Evolutionary conservation across 805 yeast species (phyloP), one percentile per base, ranked within the genome.

Genomic region (Grigorovia humatica): DNA sequence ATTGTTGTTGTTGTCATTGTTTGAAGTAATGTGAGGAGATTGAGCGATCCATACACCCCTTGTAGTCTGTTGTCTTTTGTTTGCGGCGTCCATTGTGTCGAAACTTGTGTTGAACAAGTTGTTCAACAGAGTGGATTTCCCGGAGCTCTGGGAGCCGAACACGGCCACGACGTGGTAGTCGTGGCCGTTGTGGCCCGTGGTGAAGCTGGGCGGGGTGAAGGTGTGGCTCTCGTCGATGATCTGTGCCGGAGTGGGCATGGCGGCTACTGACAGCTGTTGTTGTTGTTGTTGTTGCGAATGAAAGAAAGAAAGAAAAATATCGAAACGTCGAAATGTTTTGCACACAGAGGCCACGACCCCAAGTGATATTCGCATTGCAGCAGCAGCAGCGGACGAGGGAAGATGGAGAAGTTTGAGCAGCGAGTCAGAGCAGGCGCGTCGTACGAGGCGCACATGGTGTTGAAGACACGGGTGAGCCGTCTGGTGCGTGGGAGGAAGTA

Each of bases 91-190:
- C 99, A 93, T 93, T 20, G 91, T 96, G 60, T 87, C 96, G 64
- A 93, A 93, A 44, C 76, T 70, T 9, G 98, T 93, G 56, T 85
- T 85, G 71, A 93, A 93, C 52, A 93, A 70, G 45, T 81, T 79
- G 70, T 93, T 93, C 60, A 93, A 75, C 53, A 93, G 74, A 0
- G 99, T 93, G 1, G 96, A 88, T 69, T 93, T 93, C 50, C 99
- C 99, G 4, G 97, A 89, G 2, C 95, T 85, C 65, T 93, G 99
- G 0, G 96, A 88, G 5, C 99, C 99, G 73, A 93, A 93, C 42
- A 93, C 99, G 0, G 98, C 83, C 3, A 93, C 87, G 18, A 93
- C 81, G 66, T 93, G 96, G 71, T 91, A 90, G 59, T 83, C 75
- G 51, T 84, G 71, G 0, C 90, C 95, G 13, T 76, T 73, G 44